Base-by-base conservation (phyloP, 2,329 filamentous ascomycete species). In the Colletotrichum graminicola region DNA sequence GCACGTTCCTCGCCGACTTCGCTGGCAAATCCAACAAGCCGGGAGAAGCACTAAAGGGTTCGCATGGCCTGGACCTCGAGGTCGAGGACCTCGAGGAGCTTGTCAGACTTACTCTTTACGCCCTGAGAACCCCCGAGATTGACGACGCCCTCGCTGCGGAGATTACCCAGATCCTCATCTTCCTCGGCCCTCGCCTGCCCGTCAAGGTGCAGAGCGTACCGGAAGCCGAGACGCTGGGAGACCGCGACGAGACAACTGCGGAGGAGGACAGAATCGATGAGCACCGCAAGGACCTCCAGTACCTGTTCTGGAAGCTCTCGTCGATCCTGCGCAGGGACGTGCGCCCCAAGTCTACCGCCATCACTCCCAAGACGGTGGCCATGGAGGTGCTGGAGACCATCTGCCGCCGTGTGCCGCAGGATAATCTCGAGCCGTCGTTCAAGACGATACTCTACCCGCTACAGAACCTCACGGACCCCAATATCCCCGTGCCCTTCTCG, bases 381-480 rank as follows among this genome's bases (percentile, higher is more conserved):
- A 88, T 97, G 77, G 89, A 91, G 62, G 89, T 97, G 8, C 83
- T 97, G 57, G 89, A 92, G 65, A 89, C 91, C 0, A 87, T 97
- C 16, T 88, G 89, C 75, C 87, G 87, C 63, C 89, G 90, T 52
- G 84, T 93, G 2, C 84, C 90, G 0, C 78, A 82, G 1, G 82
- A 87, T 2, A 84, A 89, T 3, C 85, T 95, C 11, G 79, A 84
- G 1, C 86, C 90, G 0, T 92, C 90, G 1, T 84, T 97, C 23
- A 88, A 90, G 74, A 85, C 84, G 0, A 82, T 90, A 41, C 83
- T 90, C 51, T 82, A 84, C 16, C 88, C 88, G 0, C 87, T 98
- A 7, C 91, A 95, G 78, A 93, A 96, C 78, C 84, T 99, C 47
- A 97, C 94, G 0, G 94, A 98, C 79, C 87, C 92, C 1, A 89